Base-by-base conservation (phyloP, 169 alveolate species). In the Condylostoma magnum region DNA sequence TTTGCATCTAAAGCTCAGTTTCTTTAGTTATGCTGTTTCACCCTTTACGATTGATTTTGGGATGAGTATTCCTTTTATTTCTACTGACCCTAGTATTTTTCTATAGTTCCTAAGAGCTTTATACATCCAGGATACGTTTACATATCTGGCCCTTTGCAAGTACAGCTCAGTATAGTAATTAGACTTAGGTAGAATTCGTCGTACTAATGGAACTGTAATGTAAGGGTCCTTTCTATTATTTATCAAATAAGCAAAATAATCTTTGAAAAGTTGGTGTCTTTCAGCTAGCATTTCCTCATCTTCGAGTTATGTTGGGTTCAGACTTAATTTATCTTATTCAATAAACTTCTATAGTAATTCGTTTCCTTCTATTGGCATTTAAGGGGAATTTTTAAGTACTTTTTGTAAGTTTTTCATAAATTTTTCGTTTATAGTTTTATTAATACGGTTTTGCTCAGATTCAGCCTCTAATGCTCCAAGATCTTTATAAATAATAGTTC, bases 331-430 rank as follows among this genome's bases (percentile, higher is more conserved):
- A 34, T 60, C 71, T 36, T 18, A 12, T n/a, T 33, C 27, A 1
- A 60, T 3, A 37, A 18, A 60, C 20, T 33, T 34, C 1, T 60
- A n/a, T 12, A 60, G 22, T 10, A 41, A 15, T 1, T 41, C 57
- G 36, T 60, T 55, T 38, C 36, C 56, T n/a, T 22, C 6, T 0
- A 60, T 31, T 33, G 36, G 41, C n/a, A 10, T 1, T 38, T 8
- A 28, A 15, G 36, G 41, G 37, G 43, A 36, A 6, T 33, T 12
- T n/a, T 18, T 6, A 22, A 60, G 30, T 15, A 28, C 4, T 38
- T 10, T 38, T 10, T 60, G 71, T 27, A 60, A 12, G 31, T 60
- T 38, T 15, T 33, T 38, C 10, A 60, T 60, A 10, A 60, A 60
- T 6, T 18, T 60, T 41, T 60, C 71, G n/a, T 36, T 38, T n/a